Percentiles rank a stretch among this genome's conserved stretches.
Conservation (phyloP, 2,329 filamentous ascomycete genomes). For the Pyrenophora tritici-repentis region DNA sequence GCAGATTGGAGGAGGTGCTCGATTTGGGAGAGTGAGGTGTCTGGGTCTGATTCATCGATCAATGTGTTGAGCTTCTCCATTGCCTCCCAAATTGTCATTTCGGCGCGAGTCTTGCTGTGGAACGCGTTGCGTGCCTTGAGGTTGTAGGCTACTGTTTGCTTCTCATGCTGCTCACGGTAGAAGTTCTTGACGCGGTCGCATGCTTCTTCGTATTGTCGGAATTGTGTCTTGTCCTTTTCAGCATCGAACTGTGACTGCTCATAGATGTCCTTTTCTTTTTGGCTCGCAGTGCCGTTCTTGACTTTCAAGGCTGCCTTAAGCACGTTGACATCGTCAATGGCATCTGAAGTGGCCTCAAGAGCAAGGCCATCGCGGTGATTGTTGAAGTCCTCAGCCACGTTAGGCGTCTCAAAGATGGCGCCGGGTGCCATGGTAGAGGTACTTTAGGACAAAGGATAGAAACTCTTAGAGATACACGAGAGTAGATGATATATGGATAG, state of each 20-base stretch:
- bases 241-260: constrained; percentile 70
- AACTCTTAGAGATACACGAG: constrained; percentile 23
- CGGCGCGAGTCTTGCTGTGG: constrained; percentile 67
- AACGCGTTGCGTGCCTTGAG: constrained; percentile 76
- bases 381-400: constrained; percentile 51
- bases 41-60: constrained; percentile 88
- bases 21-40: constrained; percentile 85
- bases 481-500: neutral
- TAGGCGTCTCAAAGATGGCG: constrained; percentile 50
- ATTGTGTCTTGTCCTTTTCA: constrained; percentile 77
- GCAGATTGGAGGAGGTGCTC: constrained; percentile 87
- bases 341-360: constrained; percentile 63
- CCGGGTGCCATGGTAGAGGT: constrained; percentile 52
- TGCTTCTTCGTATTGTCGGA: constrained; percentile 82
- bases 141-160: constrained; percentile 84
- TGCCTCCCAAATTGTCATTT: constrained; percentile 88
- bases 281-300: constrained; percentile 52
- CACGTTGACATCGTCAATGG: constrained; percentile 65
- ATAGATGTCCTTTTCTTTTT: constrained; percentile 57
- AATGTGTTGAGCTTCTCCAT: constrained; percentile 92
- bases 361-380: constrained; percentile 61
- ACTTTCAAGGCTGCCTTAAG: constrained; percentile 60
- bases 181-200: constrained; percentile 86
- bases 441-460: constrained; percentile 10
- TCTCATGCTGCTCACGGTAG: constrained; percentile 73